A percentile compares a stretch with the other conserved stretches of the same genome.
phyloP scores from a whole-genome alignment of 2,329 filamentous ascomycete species.

The Penicillium glabrum region DNA sequence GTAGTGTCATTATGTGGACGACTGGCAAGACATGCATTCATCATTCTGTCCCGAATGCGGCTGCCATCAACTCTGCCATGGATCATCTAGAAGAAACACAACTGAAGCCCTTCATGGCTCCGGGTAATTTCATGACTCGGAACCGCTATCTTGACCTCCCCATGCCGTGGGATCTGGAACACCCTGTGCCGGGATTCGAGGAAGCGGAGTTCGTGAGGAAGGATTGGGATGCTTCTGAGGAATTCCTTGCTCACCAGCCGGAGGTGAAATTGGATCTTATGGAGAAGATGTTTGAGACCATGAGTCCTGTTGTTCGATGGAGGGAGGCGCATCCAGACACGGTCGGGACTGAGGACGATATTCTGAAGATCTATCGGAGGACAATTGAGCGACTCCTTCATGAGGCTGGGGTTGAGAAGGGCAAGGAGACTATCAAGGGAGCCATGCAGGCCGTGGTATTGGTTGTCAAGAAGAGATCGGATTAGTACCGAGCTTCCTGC shows the following conservation, averaged over 20 bases:
- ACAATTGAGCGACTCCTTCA: constrained; percentile 24
- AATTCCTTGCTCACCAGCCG: constrained; percentile 24
- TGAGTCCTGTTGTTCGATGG: constrained; percentile 43
- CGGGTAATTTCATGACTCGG: constrained; percentile 45
- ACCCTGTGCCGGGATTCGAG: constrained; percentile 41
- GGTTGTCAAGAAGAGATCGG: constrained; percentile 9
- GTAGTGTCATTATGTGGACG: constrained; percentile 56
- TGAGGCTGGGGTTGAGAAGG: constrained; percentile 24
- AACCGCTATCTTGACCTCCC: constrained; percentile 44
- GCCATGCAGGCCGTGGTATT: constrained; percentile 12
- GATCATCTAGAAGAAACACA: constrained; percentile 37
- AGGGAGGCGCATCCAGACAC: constrained; percentile 39
- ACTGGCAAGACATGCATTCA: constrained; percentile 27
- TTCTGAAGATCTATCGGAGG: constrained; percentile 27
- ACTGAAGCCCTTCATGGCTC: constrained; percentile 39
- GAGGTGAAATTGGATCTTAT: constrained; percentile 22
- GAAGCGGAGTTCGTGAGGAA: constrained; percentile 39
- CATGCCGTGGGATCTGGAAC: constrained; percentile 51
- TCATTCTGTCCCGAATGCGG: constrained; percentile 39
- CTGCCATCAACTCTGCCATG: constrained; percentile 43
- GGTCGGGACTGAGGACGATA: constrained; percentile 38
- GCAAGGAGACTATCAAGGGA: constrained; percentile 24
- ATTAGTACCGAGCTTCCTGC: neutral
- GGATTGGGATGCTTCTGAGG: constrained; percentile 39
- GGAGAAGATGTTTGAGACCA: constrained; percentile 31